These are phyloP conservation scores for Trypanosoma lewisi DNA, from an alignment of 208 protist genomes.

Conservation along the genomic window DNA sequence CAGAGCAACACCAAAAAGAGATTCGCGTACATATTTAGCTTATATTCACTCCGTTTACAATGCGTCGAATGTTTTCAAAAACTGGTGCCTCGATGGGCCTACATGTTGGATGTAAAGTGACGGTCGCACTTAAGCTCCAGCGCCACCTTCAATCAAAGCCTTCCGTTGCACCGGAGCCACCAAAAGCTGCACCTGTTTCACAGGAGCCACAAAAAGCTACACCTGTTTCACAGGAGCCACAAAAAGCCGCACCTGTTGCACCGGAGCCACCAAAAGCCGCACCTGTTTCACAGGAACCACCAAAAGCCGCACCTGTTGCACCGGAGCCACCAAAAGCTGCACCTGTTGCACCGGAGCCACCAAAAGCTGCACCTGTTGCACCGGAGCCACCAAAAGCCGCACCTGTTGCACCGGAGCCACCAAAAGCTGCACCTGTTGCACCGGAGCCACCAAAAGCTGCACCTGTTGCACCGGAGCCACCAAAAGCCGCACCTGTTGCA, in stretches of 20 bases:
- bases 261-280: slow-evolving; percentile 13
- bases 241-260: slow-evolving; percentile 20
- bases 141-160: neutral
- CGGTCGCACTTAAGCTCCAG: neutral
- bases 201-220: slow-evolving; percentile 20
- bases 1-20: no score
- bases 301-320: slow-evolving; percentile 13
- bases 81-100: neutral
- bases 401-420: slow-evolving; percentile 28
- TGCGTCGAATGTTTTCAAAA: neutral
- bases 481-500: slow-evolving; percentile 13
- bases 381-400: slow-evolving; percentile 22
- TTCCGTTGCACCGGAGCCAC: slow-evolving; percentile 13
- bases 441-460: slow-evolving; percentile 14
- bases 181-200: slow-evolving; percentile 13
- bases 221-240: slow-evolving; percentile 27
- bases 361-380: slow-evolving; percentile 14
- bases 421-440: slow-evolving; percentile 21
- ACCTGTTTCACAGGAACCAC: slow-evolving; percentile 10
- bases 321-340: slow-evolving; percentile 21
- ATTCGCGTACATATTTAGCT: no score
- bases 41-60: neutral
- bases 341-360: slow-evolving; percentile 20
- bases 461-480: slow-evolving; percentile 12
- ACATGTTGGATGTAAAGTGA: neutral